Evolutionary conservation across 2,329 filamentous ascomycete genomes (phyloP).

Genomic region (Parascedosporium putredinis): DNA sequence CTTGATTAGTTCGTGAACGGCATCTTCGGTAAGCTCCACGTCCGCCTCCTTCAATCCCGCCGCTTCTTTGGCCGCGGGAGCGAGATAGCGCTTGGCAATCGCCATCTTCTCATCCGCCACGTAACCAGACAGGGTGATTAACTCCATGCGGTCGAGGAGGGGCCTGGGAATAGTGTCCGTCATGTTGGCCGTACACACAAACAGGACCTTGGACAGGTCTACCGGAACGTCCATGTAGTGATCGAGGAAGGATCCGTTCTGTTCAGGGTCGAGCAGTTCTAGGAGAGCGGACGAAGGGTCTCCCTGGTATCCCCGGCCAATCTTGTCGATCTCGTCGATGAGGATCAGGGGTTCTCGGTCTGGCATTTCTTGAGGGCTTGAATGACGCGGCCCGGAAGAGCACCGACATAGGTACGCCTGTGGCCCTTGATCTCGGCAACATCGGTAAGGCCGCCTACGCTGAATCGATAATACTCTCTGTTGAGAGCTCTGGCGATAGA

Average conservation of each 20-base stretch:
- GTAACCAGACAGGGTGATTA: constrained; percentile 92
- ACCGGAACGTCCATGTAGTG: constrained; percentile 99
- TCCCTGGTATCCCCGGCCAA: constrained; percentile 90
- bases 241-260: constrained; percentile 94
- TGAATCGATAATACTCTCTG: constrained; percentile 96
- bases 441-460: constrained; percentile 90
- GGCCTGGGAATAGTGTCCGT: constrained; percentile 95
- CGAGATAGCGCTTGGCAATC: constrained; percentile 87
- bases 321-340: constrained; percentile 98
- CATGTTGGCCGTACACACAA: constrained; percentile 98
- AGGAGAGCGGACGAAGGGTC: constrained; percentile 91
- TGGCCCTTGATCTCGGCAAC: constrained; percentile 99
- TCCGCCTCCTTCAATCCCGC: constrained; percentile 85
- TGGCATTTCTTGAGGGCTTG: constrained; percentile 98
- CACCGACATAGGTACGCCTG: constrained; percentile 89
- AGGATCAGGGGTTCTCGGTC: constrained; percentile 95
- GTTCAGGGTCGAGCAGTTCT: constrained; percentile 89
- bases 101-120: constrained; percentile 98
- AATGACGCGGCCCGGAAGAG: constrained; percentile 89
- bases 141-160: constrained; percentile 91
- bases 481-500: constrained; percentile 92
- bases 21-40: constrained; percentile 74
- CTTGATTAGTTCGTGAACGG: constrained; percentile 95
- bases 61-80: constrained; percentile 86
- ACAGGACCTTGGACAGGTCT: constrained; percentile 92